A percentile compares a stretch with the other conserved stretches of the same genome.
phyloP scores from a whole-genome alignment of 2,329 filamentous ascomycete genomes.

The Paradendryphiella salina region DNA sequence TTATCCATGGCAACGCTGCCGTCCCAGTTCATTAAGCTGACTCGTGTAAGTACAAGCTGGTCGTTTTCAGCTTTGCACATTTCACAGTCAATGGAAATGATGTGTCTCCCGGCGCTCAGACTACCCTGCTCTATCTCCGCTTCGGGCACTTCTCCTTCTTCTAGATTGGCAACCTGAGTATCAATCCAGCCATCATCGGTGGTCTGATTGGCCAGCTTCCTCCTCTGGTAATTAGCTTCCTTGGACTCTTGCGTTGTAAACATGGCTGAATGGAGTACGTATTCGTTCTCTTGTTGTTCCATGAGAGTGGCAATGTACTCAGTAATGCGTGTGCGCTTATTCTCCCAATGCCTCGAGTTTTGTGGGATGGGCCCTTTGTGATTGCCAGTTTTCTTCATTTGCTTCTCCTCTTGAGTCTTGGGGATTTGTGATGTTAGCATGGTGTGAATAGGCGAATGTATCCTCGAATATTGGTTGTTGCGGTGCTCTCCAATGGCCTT shows the following conservation, averaged over 20 bases:
- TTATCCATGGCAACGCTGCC: slow-evolving; percentile 82
- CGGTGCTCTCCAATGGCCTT: slow-evolving; percentile 84
- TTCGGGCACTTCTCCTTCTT: slow-evolving; percentile 70
- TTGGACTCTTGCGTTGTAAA: slow-evolving; percentile 62
- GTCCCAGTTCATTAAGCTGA: slow-evolving; percentile 86
- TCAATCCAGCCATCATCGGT: slow-evolving; percentile 76
- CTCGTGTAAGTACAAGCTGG: slow-evolving; percentile 80
- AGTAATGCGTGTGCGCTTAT: slow-evolving; percentile 79
- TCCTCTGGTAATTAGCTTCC: slow-evolving; percentile 56
- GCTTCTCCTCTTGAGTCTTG: slow-evolving; percentile 69
- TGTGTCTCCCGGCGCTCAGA: slow-evolving; percentile 76
- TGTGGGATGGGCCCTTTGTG: slow-evolving; percentile 60
- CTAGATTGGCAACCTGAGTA: slow-evolving; percentile 67
- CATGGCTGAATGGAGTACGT: slow-evolving; percentile 77
- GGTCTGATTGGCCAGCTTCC: slow-evolving; percentile 56
- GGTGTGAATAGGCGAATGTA: slow-evolving; percentile 84
- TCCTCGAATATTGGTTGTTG: slow-evolving; percentile 60
- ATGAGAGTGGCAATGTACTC: slow-evolving; percentile 72
- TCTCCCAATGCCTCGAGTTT: slow-evolving; percentile 67
- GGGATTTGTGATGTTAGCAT: slow-evolving; percentile 77
- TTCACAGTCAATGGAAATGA: slow-evolving; percentile 90
- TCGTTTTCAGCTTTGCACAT: slow-evolving; percentile 89
- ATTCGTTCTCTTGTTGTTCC: slow-evolving; percentile 82
- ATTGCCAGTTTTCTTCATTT: slow-evolving; percentile 51
- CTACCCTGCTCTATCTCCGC: slow-evolving; percentile 76